These are phyloP conservation scores for Populus tomentosa DNA, from an alignment of 441 rosid species.

Conservation along the genomic window DNA sequence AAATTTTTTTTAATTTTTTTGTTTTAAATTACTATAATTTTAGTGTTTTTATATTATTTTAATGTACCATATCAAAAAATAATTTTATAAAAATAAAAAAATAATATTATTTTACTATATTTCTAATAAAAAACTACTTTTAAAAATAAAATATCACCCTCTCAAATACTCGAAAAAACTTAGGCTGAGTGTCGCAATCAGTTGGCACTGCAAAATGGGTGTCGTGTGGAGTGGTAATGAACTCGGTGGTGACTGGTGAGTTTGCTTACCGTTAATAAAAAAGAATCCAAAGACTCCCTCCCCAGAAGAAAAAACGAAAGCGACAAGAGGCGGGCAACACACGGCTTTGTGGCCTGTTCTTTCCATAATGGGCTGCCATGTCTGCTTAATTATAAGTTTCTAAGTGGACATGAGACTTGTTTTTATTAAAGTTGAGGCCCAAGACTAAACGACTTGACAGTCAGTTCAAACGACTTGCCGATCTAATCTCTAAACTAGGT, in stretches of 20 bases:
- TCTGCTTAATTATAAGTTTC: background rate
- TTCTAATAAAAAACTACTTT: too few relatives aligned
- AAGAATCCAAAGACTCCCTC: conserved; percentile 46
- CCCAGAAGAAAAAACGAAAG: background rate
- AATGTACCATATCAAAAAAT: too few relatives aligned
- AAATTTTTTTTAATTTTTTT: too few relatives aligned
- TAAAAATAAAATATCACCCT: too few relatives aligned
- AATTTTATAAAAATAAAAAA: too few relatives aligned
- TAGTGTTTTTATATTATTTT: too few relatives aligned
- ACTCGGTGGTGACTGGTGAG: conserved; percentile 27
- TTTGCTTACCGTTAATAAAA: conserved; percentile 55
- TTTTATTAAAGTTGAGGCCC: background rate
- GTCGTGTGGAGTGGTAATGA: background rate
- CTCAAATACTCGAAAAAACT: background rate
- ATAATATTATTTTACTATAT: too few relatives aligned
- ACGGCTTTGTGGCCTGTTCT: conserved; percentile 36
- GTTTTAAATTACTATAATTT: too few relatives aligned
- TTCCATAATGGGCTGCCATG: background rate
- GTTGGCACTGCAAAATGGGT: conserved; percentile 29
- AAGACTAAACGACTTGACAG: too few relatives aligned
- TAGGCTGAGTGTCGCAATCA: conserved; percentile 51
- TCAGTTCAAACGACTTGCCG: too few relatives aligned
- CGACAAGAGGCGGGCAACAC: conserved; percentile 20
- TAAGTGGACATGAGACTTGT: too few relatives aligned
- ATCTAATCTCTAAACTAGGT: too few relatives aligned